Evolutionary conservation across 306 rosid species (phyloP).

Genomic region (Medicago truncatula): MtrunA17r5.0-ANR NC_053044.1:41359501-41360000

Average conservation of each 20-base stretch:
- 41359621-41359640: constrained; percentile 38
- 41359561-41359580: not conserved
- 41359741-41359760: constrained; percentile 75
- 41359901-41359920: constrained; percentile 31
- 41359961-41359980: constrained; percentile 10
- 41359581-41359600: constrained; percentile 22
- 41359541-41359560: constrained; percentile 7
- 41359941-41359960: not conserved
- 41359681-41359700: constrained; percentile 53
- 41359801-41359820: constrained; percentile 66
- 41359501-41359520: constrained; percentile 12
- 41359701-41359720: constrained; percentile 52
- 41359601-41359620: not conserved
- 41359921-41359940: not conserved
- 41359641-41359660: constrained; percentile 59
- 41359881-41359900: constrained; percentile 3
- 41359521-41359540: constrained; percentile 17
- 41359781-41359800: constrained; percentile 72
- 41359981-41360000: not conserved
- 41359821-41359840: constrained; percentile 62
- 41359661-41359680: constrained; percentile 54
- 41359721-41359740: constrained; percentile 56
- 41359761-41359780: constrained; percentile 86
- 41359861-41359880: constrained; percentile 50
- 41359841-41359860: constrained; percentile 66